A percentile compares a stretch with the other conserved stretches of the same genome.
phyloP scores from a whole-genome alignment of 83 land plant genomes.

The Picea mariana region DNA sequence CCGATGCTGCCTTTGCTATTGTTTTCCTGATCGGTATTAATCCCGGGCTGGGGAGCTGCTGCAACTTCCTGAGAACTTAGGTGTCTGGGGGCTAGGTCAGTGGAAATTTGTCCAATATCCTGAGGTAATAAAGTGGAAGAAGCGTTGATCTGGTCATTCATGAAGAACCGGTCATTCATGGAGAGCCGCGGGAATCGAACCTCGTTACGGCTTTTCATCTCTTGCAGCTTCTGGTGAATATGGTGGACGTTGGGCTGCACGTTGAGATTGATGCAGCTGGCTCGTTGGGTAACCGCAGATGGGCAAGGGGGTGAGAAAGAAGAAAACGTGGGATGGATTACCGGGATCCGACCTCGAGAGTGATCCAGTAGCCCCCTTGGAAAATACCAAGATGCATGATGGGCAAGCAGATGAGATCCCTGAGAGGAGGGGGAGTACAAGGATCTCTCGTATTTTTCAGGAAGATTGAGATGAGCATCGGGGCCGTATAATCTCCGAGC shows the following conservation, averaged over 20 bases:
- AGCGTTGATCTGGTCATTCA: too few relatives aligned
- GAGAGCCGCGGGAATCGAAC: not conserved
- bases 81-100: not conserved
- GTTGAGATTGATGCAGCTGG: not conserved
- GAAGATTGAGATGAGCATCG: conserved; percentile 72
- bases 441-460: conserved; percentile 14
- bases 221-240: not conserved
- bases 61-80: not conserved
- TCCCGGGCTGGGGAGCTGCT: not conserved
- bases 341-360: not conserved
- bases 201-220: not conserved
- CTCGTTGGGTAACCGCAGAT: not conserved
- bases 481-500: conserved; percentile 68
- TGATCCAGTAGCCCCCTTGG: not conserved
- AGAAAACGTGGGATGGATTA: too few relatives aligned
- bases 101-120: too few relatives aligned
- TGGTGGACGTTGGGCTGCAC: not conserved
- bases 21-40: not conserved
- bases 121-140: too few relatives aligned
- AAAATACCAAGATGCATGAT: not conserved
- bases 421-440: not conserved
- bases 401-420: not conserved
- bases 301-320: not conserved
- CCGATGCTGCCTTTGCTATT: not conserved
- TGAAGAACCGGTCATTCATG: too few relatives aligned